Evolutionary conservation across 2,329 filamentous ascomycete species (phyloP).

Genomic region (Pyrenochaeta sp.): DNA sequence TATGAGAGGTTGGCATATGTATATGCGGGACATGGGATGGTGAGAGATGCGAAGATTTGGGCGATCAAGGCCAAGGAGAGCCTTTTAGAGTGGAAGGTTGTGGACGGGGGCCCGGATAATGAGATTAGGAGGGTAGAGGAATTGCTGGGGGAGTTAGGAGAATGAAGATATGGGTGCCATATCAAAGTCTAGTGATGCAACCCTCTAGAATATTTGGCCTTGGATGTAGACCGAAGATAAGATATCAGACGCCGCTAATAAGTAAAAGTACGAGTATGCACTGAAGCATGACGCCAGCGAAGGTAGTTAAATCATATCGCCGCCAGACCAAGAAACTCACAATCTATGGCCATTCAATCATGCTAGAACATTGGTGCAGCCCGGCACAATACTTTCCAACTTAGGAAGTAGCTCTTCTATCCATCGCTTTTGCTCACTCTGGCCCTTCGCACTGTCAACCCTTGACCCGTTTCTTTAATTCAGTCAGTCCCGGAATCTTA

Average conservation of each 20-base stretch:
- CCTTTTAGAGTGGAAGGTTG: constrained; percentile 30
- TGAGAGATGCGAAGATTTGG: constrained; percentile 25
- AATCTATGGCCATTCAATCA: background rate
- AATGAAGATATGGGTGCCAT: constrained; percentile 1
- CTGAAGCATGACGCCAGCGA: too few relatives aligned
- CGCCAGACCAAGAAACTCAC: too few relatives aligned
- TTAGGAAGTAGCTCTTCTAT: background rate
- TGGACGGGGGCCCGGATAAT: constrained; percentile 22
- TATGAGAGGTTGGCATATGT: constrained; percentile 39
- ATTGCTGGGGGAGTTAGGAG: constrained; percentile 25
- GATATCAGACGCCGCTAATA: too few relatives aligned
- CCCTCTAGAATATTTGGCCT: too few relatives aligned
- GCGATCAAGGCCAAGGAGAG: constrained; percentile 28
- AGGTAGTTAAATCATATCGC: too few relatives aligned
- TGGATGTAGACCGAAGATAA: too few relatives aligned
- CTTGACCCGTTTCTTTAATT: background rate
- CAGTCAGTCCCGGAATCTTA: background rate
- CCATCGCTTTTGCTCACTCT: background rate
- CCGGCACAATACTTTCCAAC: background rate
- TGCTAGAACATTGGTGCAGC: background rate
- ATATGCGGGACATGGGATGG: constrained; percentile 26
- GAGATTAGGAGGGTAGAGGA: constrained; percentile 26
- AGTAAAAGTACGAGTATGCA: too few relatives aligned
- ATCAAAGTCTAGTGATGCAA: background rate
- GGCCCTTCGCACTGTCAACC: background rate